These are phyloP conservation scores for Chrysoporthe puriensis DNA, from an alignment of 2,329 filamentous ascomycete species.

Conservation along the genomic window DNA sequence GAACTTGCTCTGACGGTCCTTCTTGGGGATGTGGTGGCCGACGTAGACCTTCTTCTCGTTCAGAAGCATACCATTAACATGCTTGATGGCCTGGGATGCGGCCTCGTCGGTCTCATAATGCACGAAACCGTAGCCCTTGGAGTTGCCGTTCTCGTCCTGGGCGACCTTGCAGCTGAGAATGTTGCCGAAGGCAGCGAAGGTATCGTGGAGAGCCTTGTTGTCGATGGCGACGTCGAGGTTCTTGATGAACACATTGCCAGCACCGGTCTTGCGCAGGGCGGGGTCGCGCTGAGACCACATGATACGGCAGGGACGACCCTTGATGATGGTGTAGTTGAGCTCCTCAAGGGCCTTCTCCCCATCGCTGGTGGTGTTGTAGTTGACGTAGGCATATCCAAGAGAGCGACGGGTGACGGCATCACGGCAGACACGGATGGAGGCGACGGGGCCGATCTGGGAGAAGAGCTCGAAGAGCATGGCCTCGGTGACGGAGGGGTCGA, in stretches of 20 bases:
- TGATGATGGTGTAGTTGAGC: slow-evolving; percentile 99
- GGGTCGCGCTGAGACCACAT: slow-evolving; percentile 99
- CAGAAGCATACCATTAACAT: slow-evolving; percentile 98
- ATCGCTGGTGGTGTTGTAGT: slow-evolving; percentile 97
- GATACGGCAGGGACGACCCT: slow-evolving; percentile 98
- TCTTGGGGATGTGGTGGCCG: slow-evolving; percentile 99
- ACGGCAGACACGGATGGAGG: slow-evolving; percentile 99
- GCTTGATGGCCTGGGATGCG: slow-evolving; percentile 96
- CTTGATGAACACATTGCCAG: slow-evolving; percentile 99
- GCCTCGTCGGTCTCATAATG: slow-evolving; percentile 99
- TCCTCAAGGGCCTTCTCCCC: slow-evolving; percentile 99
- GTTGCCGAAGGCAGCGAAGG: slow-evolving; percentile 98
- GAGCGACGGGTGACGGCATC: slow-evolving; percentile 98
- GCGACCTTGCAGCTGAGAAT: slow-evolving; percentile 99
- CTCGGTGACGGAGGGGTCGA: slow-evolving; percentile 96
- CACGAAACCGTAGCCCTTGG: slow-evolving; percentile 98
- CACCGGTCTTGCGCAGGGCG: slow-evolving; percentile 96
- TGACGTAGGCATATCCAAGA: slow-evolving; percentile 98
- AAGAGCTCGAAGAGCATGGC: slow-evolving; percentile 99
- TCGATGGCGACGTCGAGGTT: slow-evolving; percentile 98
- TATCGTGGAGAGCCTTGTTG: slow-evolving; percentile 99
- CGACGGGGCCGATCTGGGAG: slow-evolving; percentile 97
- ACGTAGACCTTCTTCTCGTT: slow-evolving; percentile 99
- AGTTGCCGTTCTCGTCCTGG: slow-evolving; percentile 94
- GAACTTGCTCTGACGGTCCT: slow-evolving; percentile 99